phyloP scores from a whole-genome alignment of 306 rosid genomes.

The Gynostemma pentaphyllum region DNA sequence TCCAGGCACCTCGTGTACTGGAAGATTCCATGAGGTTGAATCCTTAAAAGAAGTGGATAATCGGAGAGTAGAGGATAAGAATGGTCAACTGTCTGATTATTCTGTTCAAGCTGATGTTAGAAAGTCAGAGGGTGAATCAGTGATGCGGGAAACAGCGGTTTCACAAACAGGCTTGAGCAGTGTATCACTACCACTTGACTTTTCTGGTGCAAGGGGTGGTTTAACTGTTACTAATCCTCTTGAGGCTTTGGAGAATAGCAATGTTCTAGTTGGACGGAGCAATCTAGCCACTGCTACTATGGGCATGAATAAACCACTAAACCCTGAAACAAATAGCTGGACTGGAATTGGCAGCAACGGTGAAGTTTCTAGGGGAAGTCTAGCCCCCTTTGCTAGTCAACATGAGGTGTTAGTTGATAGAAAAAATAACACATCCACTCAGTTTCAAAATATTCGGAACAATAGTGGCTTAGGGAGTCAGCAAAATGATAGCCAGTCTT shows the following conservation, averaged over 20 bases:
- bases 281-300: conserved; percentile 39
- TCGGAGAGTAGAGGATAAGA: conserved; percentile 41
- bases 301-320: conserved; percentile 33
- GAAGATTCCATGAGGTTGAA: conserved; percentile 47
- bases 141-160: conserved; percentile 40
- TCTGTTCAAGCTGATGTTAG: conserved; percentile 40
- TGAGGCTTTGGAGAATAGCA: conserved; percentile 48
- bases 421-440: conserved; percentile 42
- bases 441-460: conserved; percentile 38
- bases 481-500: conserved; percentile 32
- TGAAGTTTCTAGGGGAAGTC: conserved; percentile 51
- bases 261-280: conserved; percentile 43
- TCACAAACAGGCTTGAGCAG: conserved; percentile 32
- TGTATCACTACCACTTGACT: conserved; percentile 36
- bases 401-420: conserved; percentile 51
- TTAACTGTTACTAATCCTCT: conserved; percentile 34
- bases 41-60: conserved; percentile 54
- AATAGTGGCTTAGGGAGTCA: conserved; percentile 37
- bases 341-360: conserved; percentile 40
- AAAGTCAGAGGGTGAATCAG: conserved; percentile 50
- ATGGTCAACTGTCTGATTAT: conserved; percentile 31
- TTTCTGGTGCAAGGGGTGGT: conserved; percentile 39
- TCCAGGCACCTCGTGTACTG: conserved; percentile 38
- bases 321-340: conserved; percentile 40
- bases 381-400: conserved; percentile 43